Base-by-base conservation (phyloP, 495 filamentous ascomycete genomes). In the Tuber indicum region DNA sequence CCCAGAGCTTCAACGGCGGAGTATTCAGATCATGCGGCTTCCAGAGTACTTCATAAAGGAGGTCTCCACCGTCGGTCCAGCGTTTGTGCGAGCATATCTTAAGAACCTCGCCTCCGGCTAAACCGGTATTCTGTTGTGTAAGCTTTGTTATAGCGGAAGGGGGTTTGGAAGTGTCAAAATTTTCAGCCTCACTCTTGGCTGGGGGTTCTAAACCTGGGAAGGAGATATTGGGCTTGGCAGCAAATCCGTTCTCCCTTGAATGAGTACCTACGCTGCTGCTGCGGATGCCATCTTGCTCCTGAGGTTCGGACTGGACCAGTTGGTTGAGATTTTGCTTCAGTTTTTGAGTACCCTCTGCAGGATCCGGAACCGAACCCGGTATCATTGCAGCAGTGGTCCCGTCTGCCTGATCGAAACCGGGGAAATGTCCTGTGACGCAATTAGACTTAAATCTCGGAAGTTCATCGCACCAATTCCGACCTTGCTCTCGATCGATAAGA, bases 11-110 rank as follows among this genome's bases (percentile, higher is more conserved):
- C 8, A 70, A 41, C 46, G 78, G 78, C 14, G 45, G 72, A 5
- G 45, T 32, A 47, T 58, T 42, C 52, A 74, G 49, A 43, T 78
- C 75, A 72, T 71, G 70, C 4, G 72, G 69, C 45, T 43, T 82
- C 81, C 81, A 77, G 42, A 75, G 70, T 16, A 82, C 73, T 47
- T 74, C 52, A 44, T 83, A 83, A 16, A 78, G 62, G 58, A 73
- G 47, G 36, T 71, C 75, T 10, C 66, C 52, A 12, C 70, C 41
- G 32, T 66, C 73, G 1, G 58, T 66, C 49, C 52, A 74, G 70
- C 42, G 45, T 10, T 62, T 77, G 52, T 79, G 77, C 2, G 39
- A 72, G 62, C 79, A 72, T 32, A 82, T 62, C 46, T 75, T 46
- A 17, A 75, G 17, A 49, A 82, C 74, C 62, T 82, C 73, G 44